phyloP scores from a whole-genome alignment of 176 grass and related monocot species.

The Rhipidocladum racemiflorum region DNA sequence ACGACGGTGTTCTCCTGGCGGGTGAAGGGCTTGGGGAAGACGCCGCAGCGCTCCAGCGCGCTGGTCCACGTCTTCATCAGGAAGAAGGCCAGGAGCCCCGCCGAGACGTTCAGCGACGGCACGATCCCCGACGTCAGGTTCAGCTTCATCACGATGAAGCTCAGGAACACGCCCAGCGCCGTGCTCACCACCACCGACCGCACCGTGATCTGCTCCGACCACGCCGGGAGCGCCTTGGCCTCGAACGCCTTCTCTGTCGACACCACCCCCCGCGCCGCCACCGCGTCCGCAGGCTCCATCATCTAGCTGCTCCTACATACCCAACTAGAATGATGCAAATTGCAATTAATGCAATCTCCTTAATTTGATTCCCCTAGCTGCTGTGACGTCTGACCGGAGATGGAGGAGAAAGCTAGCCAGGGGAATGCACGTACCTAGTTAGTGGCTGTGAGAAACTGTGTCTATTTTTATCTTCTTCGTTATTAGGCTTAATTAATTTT shows the following conservation, averaged over 20 bases:
- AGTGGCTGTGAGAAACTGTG: constrained; percentile 1
- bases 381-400: neutral
- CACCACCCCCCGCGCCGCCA: constrained; percentile 22
- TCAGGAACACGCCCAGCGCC: constrained; percentile 54
- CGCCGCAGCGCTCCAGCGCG: constrained; percentile 47
- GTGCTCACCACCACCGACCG: constrained; percentile 60
- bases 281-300: neutral
- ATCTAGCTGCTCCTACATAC: neutral
- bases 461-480: neutral
- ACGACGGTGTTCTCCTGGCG: constrained; percentile 80
- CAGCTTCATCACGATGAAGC: constrained; percentile 91
- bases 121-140: constrained; percentile 76
- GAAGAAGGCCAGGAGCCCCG: constrained; percentile 72
- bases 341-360: neutral
- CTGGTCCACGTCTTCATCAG: constrained; percentile 67
- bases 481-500: neutral
- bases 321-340: neutral
- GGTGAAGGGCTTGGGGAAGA: constrained; percentile 62
- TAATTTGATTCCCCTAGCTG: neutral
- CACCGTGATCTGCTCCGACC: constrained; percentile 70
- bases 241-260: constrained; percentile 70
- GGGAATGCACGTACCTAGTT: neutral
- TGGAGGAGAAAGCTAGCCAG: neutral
- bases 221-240: constrained; percentile 45
- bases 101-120: constrained; percentile 59